Conservation (phyloP, 306 rosid genomes). For the Cicer judaicum region DNA sequence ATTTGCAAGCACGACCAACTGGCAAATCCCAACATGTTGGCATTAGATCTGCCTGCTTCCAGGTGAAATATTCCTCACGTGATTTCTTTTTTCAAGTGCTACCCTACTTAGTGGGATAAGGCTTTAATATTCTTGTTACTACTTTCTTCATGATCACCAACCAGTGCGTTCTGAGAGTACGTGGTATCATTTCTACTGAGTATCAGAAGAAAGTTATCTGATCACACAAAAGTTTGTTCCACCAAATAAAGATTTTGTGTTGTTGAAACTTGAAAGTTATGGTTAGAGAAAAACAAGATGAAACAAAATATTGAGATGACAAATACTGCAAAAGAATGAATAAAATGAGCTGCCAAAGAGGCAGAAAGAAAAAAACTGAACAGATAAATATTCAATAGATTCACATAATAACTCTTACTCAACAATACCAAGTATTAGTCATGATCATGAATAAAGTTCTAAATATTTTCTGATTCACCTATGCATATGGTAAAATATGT, state of each 20-base stretch:
- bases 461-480: not conserved
- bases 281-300: not conserved
- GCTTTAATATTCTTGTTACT: too few species aligned
- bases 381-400: not conserved
- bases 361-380: not conserved
- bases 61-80: too few species aligned
- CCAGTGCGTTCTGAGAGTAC: too few species aligned
- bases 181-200: too few species aligned
- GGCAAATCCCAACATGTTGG: conserved; percentile 7
- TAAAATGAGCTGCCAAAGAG: not conserved
- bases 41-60: not conserved
- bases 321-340: conserved; percentile 3
- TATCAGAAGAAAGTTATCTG: too few species aligned
- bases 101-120: too few species aligned
- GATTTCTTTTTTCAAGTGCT: too few species aligned
- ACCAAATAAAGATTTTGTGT: conserved; percentile 3
- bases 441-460: not conserved
- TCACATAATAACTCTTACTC: not conserved
- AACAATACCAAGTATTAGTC: conserved; percentile 4
- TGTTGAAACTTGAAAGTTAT: not conserved
- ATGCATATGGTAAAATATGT: not conserved
- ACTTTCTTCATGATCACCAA: too few species aligned
- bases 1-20: conserved; percentile 2
- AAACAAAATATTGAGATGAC: not conserved
- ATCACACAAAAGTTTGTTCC: not conserved